Evolutionary conservation across 331 rosid species (phyloP).

Genomic region (Arachis monticola): DNA sequence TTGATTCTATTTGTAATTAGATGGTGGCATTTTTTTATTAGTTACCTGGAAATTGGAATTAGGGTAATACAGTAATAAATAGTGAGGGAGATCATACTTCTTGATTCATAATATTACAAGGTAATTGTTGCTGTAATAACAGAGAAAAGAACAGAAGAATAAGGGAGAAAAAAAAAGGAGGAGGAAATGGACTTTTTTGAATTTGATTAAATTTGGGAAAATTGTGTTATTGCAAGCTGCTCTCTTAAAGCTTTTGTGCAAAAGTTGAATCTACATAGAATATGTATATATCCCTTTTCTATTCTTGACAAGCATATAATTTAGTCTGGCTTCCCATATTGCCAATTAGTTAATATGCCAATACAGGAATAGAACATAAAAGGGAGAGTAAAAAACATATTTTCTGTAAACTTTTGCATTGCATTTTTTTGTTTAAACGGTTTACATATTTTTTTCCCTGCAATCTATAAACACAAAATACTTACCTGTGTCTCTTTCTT

Average conservation of each 20-base stretch:
- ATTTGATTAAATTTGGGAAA: background rate
- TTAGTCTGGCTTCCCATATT: slow-evolving; percentile 5
- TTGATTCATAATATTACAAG: slow-evolving; percentile 17
- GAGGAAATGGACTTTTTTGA: slow-evolving; percentile 10
- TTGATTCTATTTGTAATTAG: background rate
- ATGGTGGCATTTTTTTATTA: background rate
- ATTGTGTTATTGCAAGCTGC: background rate
- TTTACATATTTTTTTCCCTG: slow-evolving; percentile 34
- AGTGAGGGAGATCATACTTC: slow-evolving; percentile 4
- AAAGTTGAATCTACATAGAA: background rate
- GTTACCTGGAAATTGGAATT: background rate
- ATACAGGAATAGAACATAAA: background rate
- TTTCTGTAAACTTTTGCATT: background rate
- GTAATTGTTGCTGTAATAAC: slow-evolving; percentile 14
- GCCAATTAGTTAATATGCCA: background rate
- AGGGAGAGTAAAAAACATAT: background rate
- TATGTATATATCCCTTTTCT: background rate
- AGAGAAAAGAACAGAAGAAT: background rate
- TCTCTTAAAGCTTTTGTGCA: background rate
- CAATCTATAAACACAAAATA: slow-evolving; percentile 16
- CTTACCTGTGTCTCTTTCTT: slow-evolving; percentile 40
- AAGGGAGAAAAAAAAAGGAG: background rate
- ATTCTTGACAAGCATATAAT: slow-evolving; percentile 5
- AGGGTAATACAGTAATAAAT: background rate
- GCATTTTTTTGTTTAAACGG: slow-evolving; percentile 22